phyloP scores from a whole-genome alignment of 805 yeast genomes.

The Ogataea nonfermentans region DNA sequence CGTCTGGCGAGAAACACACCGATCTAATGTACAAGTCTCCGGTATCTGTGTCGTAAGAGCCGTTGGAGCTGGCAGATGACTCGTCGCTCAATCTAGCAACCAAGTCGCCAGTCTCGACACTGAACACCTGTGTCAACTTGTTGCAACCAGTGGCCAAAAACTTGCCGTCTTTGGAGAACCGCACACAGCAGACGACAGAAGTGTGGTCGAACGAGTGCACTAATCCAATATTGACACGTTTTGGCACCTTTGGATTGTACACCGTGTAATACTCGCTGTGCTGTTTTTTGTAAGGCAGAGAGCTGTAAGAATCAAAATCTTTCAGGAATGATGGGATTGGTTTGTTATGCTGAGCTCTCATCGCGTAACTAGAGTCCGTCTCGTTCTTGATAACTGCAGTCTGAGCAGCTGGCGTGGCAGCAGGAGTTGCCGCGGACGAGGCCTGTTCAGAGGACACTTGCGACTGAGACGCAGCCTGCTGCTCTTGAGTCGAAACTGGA shows the following conservation, averaged over 20 bases:
- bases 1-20: conserved; percentile 95
- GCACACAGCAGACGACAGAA: conserved; percentile 94
- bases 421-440: conserved; percentile 32
- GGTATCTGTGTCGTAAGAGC: conserved; percentile 55
- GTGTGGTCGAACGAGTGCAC: conserved; percentile 89
- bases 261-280: conserved; percentile 82
- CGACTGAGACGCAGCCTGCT: conserved; percentile 19
- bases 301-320: conserved; percentile 76
- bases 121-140: conserved; percentile 90
- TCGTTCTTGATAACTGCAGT: conserved; percentile 22
- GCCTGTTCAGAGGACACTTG: conserved; percentile 26
- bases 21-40: conserved; percentile 92
- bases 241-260: conserved; percentile 83
- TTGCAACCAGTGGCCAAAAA: conserved; percentile 96
- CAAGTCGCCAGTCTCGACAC: conserved; percentile 86
- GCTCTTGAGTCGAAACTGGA: conserved; percentile 22
- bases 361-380: conserved; percentile 36
- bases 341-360: conserved; percentile 56
- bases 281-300: conserved; percentile 77
- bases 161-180: conserved; percentile 88
- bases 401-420: conserved; percentile 24
- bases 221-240: conserved; percentile 76
- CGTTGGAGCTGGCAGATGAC: conserved; percentile 43
- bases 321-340: conserved; percentile 78
- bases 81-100: conserved; percentile 87